Evolutionary conservation across 2,329 filamentous ascomycete species (phyloP).

Genomic region (Cercospora nicotianae): DNA sequence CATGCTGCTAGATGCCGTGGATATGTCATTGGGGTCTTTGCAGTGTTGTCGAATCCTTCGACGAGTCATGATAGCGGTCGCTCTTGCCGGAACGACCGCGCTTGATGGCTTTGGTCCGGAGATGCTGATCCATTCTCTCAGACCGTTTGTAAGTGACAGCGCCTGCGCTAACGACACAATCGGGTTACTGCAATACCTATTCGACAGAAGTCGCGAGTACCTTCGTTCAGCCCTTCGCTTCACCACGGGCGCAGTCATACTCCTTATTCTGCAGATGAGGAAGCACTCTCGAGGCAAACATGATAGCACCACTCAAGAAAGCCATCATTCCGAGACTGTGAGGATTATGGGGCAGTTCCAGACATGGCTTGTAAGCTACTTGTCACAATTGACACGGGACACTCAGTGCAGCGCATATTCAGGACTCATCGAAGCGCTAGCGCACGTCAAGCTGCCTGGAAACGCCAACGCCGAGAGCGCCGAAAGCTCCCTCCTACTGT

Average conservation of each 20-base stretch:
- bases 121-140: conserved; percentile 80
- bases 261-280: conserved; percentile 74
- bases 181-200: conserved; percentile 80
- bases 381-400: conserved; percentile 47
- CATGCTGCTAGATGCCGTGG: conserved; percentile 75
- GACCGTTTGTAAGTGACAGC: conserved; percentile 74
- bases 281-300: conserved; percentile 40
- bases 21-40: conserved; percentile 79
- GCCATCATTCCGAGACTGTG: conserved; percentile 74
- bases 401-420: not conserved
- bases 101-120: conserved; percentile 79
- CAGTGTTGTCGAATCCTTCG: conserved; percentile 84
- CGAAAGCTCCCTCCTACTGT: conserved; percentile 78
- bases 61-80: conserved; percentile 79
- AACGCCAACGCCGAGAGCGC: conserved; percentile 68
- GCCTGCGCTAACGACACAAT: conserved; percentile 90
- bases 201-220: conserved; percentile 66
- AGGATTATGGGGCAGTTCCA: conserved; percentile 74
- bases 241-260: conserved; percentile 75
- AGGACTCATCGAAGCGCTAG: conserved; percentile 25
- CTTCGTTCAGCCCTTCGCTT: conserved; percentile 68
- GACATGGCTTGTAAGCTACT: conserved; percentile 71
- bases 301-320: conserved; percentile 80
- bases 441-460: conserved; percentile 63
- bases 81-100: conserved; percentile 72